These are phyloP conservation scores for Wickerhamia fluorescens DNA, from an alignment of 805 yeast genomes.

Conservation along the genomic window DNA sequence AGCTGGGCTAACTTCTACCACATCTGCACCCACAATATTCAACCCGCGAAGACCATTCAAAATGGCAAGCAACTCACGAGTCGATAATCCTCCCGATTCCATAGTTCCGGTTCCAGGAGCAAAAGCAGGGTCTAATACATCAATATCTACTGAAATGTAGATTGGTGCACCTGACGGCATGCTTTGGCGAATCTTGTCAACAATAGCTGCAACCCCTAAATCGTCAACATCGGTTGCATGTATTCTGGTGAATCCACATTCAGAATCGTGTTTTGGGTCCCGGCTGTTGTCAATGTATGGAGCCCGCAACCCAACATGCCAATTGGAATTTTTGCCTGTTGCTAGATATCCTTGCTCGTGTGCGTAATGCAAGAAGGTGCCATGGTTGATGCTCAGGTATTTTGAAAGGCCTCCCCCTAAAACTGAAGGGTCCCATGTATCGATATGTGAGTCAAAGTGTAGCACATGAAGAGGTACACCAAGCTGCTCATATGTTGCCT, in stretches of 20 bases:
- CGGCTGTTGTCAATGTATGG: slow-evolving; percentile 42
- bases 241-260: slow-evolving; percentile 42
- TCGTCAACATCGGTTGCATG: slow-evolving; percentile 43
- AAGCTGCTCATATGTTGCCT: slow-evolving; percentile 43
- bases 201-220: slow-evolving; percentile 31
- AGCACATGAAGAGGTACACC: slow-evolving; percentile 42
- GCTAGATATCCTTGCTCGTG: slow-evolving; percentile 56
- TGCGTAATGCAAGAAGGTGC: slow-evolving; percentile 65
- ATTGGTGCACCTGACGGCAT: slow-evolving; percentile 35
- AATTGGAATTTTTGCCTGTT: slow-evolving; percentile 39
- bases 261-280: slow-evolving; percentile 38
- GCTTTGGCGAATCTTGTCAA: slow-evolving; percentile 23
- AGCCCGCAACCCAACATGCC: slow-evolving; percentile 61
- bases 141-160: slow-evolving; percentile 45
- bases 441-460: slow-evolving; percentile 64
- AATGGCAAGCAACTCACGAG: slow-evolving; percentile 52
- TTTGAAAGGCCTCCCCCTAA: slow-evolving; percentile 57
- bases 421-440: slow-evolving; percentile 60
- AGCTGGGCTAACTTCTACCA: slow-evolving; percentile 69
- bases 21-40: slow-evolving; percentile 65
- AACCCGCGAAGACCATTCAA: slow-evolving; percentile 55
- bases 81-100: slow-evolving; percentile 67
- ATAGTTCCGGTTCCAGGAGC: slow-evolving; percentile 81
- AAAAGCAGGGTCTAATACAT: slow-evolving; percentile 63
- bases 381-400: slow-evolving; percentile 58